Conservation (phyloP, 225 moss, liverwort and hornwort genomes). For the Marchantia paleacea region DNA sequence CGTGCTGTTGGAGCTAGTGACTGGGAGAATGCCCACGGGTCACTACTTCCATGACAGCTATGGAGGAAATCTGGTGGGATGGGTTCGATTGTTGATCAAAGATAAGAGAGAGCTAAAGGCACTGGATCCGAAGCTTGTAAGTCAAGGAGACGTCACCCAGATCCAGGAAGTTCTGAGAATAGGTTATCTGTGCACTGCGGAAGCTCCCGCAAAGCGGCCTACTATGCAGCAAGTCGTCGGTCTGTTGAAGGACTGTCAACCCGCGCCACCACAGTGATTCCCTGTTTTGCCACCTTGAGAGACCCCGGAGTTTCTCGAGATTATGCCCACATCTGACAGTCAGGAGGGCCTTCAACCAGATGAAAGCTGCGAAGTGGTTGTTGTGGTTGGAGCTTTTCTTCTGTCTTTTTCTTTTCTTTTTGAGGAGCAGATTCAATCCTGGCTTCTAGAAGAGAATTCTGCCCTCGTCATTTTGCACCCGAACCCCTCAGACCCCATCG, state of each 20-base stretch:
- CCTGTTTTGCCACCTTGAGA: background rate
- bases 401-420: background rate
- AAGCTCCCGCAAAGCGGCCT: slow-evolving; percentile 74
- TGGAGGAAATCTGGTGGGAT: slow-evolving; percentile 77
- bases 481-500: background rate
- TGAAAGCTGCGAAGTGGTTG: background rate
- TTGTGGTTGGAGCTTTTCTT: background rate
- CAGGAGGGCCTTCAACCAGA: background rate
- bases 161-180: slow-evolving; percentile 83
- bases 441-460: background rate
- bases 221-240: slow-evolving; percentile 90
- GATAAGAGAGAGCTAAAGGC: slow-evolving; percentile 66
- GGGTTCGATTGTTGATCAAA: slow-evolving; percentile 68
- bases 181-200: slow-evolving; percentile 82
- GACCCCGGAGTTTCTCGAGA: background rate
- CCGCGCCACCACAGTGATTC: slow-evolving; percentile 8
- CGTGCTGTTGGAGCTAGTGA: slow-evolving; percentile 76
- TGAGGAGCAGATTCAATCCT: background rate
- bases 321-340: background rate
- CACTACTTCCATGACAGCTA: slow-evolving; percentile 72
- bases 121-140: slow-evolving; percentile 65
- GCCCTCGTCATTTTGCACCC: background rate
- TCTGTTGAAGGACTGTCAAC: slow-evolving; percentile 61
- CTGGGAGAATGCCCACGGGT: slow-evolving; percentile 72
- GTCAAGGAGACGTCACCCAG: slow-evolving; percentile 50